Base-by-base conservation (phyloP, 441 rosid species). In the Croton laevigatus region DNA sequence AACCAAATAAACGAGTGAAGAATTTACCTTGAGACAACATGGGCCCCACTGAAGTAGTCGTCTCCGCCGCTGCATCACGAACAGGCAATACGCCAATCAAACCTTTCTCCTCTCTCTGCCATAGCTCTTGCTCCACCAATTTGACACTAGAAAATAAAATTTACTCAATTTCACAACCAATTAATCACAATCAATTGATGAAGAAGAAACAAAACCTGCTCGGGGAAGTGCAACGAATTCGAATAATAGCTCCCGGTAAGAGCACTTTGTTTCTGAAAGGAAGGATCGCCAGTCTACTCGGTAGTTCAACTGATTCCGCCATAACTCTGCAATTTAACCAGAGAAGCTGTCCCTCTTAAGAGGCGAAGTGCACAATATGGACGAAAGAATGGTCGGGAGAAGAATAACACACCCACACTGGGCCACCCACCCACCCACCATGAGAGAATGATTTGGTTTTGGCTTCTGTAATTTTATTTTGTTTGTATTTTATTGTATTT, bases 71-170 rank as follows among this genome's bases (percentile, higher is more conserved):
- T 11, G 72, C 85, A 83, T 95, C 99, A 9, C 94, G 86, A 71
- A 95, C 99, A 22, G 99, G 99, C 48, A 95, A 73, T 80, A 95
- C 88, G 49, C 99, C 98, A 38, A 95, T 89, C 77, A 95, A 73
- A 23, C 99, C 99, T 68, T 89, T 95, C 83, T 93, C 97, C 75
- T 93, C 99, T 64, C 94, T 84, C 85, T 95, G 99, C 99, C 99
- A 95, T 52, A 95, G 84, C 77, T 95, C 99, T 82, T 95, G 99
- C 86, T 91, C 99, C 84, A 95, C 99, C 82, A 92, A 80, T 81
- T 93, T 88, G 73, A 95, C 99, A 75, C 99, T 95, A 45, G 3
- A 52, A 62, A 51, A 45, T 36, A 60, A 36, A 6, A 14, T 19
- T 49, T 49, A 13, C 6, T n/a, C 17, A 49, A 51, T 16, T 14